phyloP scores from a whole-genome alignment of 306 rosid genomes.

The Abrus pulchellus region DNA sequence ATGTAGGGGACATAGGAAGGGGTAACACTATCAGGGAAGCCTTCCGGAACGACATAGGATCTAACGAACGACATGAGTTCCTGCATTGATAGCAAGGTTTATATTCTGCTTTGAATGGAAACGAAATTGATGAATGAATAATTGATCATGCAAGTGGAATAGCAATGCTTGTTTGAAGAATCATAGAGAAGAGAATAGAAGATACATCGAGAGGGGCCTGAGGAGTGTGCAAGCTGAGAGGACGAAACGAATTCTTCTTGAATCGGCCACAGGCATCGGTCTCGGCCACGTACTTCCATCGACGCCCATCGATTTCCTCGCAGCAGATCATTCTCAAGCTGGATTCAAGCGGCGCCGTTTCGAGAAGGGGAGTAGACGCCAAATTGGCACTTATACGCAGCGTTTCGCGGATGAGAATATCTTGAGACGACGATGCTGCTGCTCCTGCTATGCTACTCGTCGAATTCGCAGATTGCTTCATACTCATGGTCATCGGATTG shows the following conservation, averaged over 20 bases:
- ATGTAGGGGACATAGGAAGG: constrained; percentile 97
- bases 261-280: constrained; percentile 58
- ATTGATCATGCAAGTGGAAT: background rate
- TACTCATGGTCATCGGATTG: constrained; percentile 59
- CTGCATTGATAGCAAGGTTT: constrained; percentile 54
- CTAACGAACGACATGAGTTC: constrained; percentile 72
- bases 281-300: constrained; percentile 89
- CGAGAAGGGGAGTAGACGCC: constrained; percentile 60
- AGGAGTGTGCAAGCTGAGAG: constrained; percentile 74
- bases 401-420: constrained; percentile 81
- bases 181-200: background rate
- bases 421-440: constrained; percentile 56
- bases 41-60: constrained; percentile 98
- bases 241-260: constrained; percentile 74
- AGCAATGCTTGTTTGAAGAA: background rate
- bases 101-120: too few species aligned
- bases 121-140: background rate
- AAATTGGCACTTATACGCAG: constrained; percentile 83
- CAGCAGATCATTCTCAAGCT: constrained; percentile 71
- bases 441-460: background rate
- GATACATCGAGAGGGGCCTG: constrained; percentile 73
- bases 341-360: constrained; percentile 33
- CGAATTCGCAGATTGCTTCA: constrained; percentile 61
- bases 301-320: constrained; percentile 90
- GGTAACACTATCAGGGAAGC: constrained; percentile 87